Evolutionary conservation across 225 moss, liverwort and hornwort species (phyloP), one percentile per base, ranked within the genome.

Genomic region (Sphagnum contortum): DNA sequence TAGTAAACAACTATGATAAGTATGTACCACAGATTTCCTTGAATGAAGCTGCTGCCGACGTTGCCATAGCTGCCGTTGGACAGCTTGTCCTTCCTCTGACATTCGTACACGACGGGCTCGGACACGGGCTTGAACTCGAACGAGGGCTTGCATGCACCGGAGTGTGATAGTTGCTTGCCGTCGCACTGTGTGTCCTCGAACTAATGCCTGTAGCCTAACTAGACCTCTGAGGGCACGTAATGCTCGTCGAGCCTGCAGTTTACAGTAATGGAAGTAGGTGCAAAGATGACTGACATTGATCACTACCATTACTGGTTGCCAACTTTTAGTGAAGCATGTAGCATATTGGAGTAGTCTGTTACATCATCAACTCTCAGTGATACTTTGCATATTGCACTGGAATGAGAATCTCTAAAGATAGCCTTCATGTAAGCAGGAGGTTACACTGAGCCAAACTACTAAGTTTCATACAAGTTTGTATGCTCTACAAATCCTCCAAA

Each of bases 31-130:
- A 52, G 86, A 86, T 66, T 56, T 77, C 68, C 86, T 73, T 1
- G 82, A 76, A n/a, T 64, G 75, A 66, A 59, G 63, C 46, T 75
- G 75, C 64, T 77, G 86, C 66, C 79, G 76, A 12, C 82, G 79
- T 69, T 79, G 74, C 67, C 57, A 68, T 50, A 86, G 60, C 46
- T 82, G 82, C 73, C 77, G 66, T 45, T 86, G 86, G 50, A 86
- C 86, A 46, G 86, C 86, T 69, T 86, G 86, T 57, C 86, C 86
- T 75, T 82, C 82, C 66, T 86, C 82, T 4, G 86, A 86, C 86
- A 86, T 86, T 6, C 86, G 76, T 49, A 86, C 86, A 2, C 86
- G 82, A 53, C 86, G 77, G 45, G 86, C 86, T 57, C 86, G 86
- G 53, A 86, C 86, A 12, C 86, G 86, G 13, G 86, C 86, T 49